Conservation (phyloP, 2,329 filamentous ascomycete genomes). For the Penicillium brevicompactum region DNA sequence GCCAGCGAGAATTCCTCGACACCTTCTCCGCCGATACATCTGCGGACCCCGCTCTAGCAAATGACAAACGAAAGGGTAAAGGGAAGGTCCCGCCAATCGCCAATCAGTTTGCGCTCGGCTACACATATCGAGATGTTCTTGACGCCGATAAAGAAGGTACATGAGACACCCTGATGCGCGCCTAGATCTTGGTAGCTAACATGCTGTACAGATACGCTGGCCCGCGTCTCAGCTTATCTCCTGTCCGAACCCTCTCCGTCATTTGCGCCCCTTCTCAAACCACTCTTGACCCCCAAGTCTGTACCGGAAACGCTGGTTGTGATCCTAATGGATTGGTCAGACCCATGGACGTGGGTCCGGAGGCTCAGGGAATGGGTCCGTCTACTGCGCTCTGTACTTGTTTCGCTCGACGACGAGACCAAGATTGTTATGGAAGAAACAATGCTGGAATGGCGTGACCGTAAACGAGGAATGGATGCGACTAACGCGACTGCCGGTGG, state of each 20-base stretch:
- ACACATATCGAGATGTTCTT: conserved; percentile 92
- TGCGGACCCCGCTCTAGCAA: conserved; percentile 40
- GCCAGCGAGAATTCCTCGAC: conserved; percentile 82
- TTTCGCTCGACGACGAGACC: conserved; percentile 72
- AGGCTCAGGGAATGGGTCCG: conserved; percentile 89
- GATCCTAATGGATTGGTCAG: conserved; percentile 91
- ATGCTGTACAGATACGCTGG: conserved; percentile 70
- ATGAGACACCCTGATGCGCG: conserved; percentile 13
- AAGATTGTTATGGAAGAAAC: conserved; percentile 85
- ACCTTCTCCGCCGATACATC: conserved; percentile 49
- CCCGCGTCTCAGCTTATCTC: conserved; percentile 84
- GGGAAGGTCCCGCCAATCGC: conserved; percentile 74
- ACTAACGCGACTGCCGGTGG: conserved; percentile 58
- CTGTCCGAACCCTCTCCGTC: conserved; percentile 81
- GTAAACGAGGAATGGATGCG: conserved; percentile 64
- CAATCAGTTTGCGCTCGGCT: conserved; percentile 89
- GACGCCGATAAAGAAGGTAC: conserved; percentile 90
- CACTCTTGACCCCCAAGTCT: conserved; percentile 79
- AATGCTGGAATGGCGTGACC: conserved; percentile 77
- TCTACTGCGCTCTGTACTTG: conserved; percentile 74
- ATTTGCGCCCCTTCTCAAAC: conserved; percentile 79
- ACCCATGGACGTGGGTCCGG: conserved; percentile 89
- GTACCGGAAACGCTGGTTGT: conserved; percentile 86
- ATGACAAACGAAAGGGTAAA: conserved; percentile 54
- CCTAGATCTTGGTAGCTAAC: conserved; percentile 4